phyloP scores from a whole-genome alignment of 768 basidiomycete species.

The Russula olivacea region DNA sequence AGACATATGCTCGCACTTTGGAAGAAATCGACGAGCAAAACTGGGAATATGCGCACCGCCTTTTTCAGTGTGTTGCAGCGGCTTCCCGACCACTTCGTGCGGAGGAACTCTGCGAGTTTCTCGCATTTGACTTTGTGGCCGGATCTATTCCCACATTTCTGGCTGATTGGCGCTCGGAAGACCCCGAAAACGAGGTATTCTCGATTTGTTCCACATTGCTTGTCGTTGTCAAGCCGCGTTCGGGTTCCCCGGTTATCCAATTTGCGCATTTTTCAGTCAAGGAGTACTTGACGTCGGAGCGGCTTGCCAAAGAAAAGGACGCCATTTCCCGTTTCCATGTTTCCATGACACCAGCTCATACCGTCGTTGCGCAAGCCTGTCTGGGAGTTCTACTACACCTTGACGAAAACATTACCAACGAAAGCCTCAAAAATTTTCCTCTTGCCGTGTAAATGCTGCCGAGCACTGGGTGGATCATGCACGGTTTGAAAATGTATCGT shows the following conservation, averaged over 20 bases:
- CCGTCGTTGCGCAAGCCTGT: not conserved
- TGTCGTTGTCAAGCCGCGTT: not conserved
- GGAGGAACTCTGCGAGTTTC: slow-evolving; percentile 5
- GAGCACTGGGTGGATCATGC: slow-evolving; percentile 1
- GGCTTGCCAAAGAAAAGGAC: not conserved
- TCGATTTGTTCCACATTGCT: slow-evolving; percentile 3
- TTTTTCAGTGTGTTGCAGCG: slow-evolving; percentile 4
- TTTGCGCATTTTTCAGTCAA: slow-evolving; percentile 15
- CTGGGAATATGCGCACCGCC: not conserved
- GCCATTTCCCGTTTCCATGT: not conserved
- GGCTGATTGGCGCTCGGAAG: slow-evolving; percentile 2
- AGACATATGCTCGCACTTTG: slow-evolving; percentile 1
- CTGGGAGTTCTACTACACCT: not conserved
- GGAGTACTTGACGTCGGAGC: slow-evolving; percentile 5
- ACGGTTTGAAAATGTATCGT: not conserved
- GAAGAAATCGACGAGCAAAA: not conserved
- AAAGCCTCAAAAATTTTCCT: not conserved
- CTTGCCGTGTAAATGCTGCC: not conserved
- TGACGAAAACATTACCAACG: not conserved
- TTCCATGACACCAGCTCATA: not conserved
- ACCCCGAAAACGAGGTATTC: not conserved
- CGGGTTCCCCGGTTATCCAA: not conserved
- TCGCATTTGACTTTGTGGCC: not conserved
- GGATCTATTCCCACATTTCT: not conserved
- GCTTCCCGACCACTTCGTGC: slow-evolving; percentile 1